phyloP scores from a whole-genome alignment of 306 rosid species.

The Herpetospermum pedunculosum region DNA sequence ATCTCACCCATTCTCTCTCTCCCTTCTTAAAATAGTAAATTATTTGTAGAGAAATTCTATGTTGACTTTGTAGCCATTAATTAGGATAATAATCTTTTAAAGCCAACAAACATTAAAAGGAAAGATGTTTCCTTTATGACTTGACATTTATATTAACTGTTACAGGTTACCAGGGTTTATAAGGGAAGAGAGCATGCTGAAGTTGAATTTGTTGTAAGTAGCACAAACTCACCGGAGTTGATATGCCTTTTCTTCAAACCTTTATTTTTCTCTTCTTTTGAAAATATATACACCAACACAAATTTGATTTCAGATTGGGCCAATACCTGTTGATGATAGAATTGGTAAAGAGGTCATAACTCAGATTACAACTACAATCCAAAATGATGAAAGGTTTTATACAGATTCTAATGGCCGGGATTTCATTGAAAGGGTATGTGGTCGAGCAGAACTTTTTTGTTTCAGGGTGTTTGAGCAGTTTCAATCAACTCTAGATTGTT shows the following conservation, averaged over 20 bases:
- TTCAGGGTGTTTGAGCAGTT: neutral
- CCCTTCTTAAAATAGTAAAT: neutral
- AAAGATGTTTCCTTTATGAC: neutral
- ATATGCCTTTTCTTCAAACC: neutral
- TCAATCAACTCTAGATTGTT: neutral
- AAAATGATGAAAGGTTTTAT: conserved; percentile 18
- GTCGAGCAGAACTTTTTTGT: neutral
- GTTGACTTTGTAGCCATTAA: neutral
- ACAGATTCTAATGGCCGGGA: conserved; percentile 38
- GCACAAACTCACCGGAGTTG: neutral
- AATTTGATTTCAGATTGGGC: conserved; percentile 24
- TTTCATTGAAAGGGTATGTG: conserved; percentile 27
- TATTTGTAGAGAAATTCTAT: neutral
- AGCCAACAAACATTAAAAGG: neutral
- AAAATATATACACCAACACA: neutral
- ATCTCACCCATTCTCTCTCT: neutral
- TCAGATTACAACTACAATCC: conserved; percentile 20
- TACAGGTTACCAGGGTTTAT: conserved; percentile 34
- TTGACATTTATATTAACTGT: neutral
- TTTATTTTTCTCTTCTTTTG: neutral
- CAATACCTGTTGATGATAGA: conserved; percentile 30
- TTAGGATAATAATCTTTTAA: neutral
- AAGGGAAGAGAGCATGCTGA: conserved; percentile 35
- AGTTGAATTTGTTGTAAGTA: conserved; percentile 26
- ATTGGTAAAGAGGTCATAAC: conserved; percentile 31